These are phyloP conservation scores for Candida peoriensis DNA, from an alignment of 805 yeast genomes.

Conservation along the genomic window DNA sequence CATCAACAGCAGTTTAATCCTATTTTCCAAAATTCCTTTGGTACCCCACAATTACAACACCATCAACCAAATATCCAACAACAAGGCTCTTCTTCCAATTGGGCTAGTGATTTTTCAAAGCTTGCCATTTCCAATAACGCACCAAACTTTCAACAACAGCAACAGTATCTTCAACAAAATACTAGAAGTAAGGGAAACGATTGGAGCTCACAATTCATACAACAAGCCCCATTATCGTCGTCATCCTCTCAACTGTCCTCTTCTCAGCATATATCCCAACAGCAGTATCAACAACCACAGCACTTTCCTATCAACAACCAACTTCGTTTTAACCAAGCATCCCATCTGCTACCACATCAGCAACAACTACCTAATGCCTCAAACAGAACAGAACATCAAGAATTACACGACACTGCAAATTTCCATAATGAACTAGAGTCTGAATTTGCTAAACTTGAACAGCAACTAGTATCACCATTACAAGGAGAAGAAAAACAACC, in stretches of 20 bases:
- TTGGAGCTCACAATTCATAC: conserved; percentile 19
- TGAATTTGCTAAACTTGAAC: conserved; percentile 12
- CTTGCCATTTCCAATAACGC: conserved; percentile 5
- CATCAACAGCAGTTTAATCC: conserved; percentile 10
- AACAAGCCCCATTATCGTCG: background rate
- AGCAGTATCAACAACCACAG: conserved; percentile 5
- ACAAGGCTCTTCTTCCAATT: conserved; percentile 8
- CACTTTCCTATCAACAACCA: conserved; percentile 6
- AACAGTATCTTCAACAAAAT: conserved; percentile 8
- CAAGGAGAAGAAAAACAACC: background rate
- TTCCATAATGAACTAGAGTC: conserved; percentile 13
- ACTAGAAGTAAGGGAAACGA: background rate
- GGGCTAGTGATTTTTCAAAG: conserved; percentile 23
- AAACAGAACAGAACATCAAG: conserved; percentile 20
- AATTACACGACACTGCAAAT: conserved; percentile 12
- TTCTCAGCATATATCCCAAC: conserved; percentile 3
- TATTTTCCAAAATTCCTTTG: conserved; percentile 7
- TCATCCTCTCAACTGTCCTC: no score
- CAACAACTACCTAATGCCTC: no score
- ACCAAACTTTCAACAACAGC: conserved; percentile 3
- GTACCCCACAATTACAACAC: conserved; percentile 7
- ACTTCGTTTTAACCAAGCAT: conserved; percentile 4
- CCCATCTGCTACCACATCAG: conserved; percentile 5
- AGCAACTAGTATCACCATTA: conserved; percentile 2
- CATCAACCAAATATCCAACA: conserved; percentile 2